Base-by-base conservation (phyloP, 1,139 yeast species). In the Debaryomycetaceae sp. region DNA sequence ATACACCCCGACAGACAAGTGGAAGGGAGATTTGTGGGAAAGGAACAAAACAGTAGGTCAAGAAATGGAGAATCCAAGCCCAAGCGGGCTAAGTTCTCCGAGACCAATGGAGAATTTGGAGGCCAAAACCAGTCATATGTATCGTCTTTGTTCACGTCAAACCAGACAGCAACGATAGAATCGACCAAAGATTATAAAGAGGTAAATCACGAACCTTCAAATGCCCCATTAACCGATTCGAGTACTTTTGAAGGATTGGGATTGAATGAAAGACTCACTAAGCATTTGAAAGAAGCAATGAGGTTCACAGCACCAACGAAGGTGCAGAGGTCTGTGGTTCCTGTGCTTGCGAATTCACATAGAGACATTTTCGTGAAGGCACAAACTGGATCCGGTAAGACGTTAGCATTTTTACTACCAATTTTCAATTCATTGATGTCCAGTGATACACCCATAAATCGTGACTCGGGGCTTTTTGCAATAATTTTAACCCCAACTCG, bases 351-450 rank as follows among this genome's bases (percentile, higher is more conserved):
- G 3, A 44, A 58, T 42, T 65, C 73, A 15, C 75, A 80, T 35
- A 63, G 73, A 26, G 97, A 91, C 61, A 66, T 88, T 42, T 85
- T 91, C 50, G 86, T 89, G 37, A 94, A 87, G 55, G 96, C 98
- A 0, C 97, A 89, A 61, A 91, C 98, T 0, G 98, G 98, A 39
- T 87, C 96, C 0, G 98, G 98, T 61, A 91, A 91, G 59, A 89
- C 98, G 0, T 65, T 91, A 44, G 82, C 98, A 0, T 92, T 87
- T 58, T 69, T 84, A 11, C 67, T 92, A 36, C 98, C 98, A 0
- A 81, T 92, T n/a, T 63, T 87, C 48, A 81, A 83, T 48, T 72
- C 78, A 47, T 65, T 92, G 30, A 81, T 87, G 84, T 70, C 65
- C 46, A 62, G 75, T 34, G 60, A 70, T 30, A 59, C 65, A 35